Evolutionary conservation across 805 yeast species (phyloP).

Genomic region (Jamesozyma rosinii): DNA sequence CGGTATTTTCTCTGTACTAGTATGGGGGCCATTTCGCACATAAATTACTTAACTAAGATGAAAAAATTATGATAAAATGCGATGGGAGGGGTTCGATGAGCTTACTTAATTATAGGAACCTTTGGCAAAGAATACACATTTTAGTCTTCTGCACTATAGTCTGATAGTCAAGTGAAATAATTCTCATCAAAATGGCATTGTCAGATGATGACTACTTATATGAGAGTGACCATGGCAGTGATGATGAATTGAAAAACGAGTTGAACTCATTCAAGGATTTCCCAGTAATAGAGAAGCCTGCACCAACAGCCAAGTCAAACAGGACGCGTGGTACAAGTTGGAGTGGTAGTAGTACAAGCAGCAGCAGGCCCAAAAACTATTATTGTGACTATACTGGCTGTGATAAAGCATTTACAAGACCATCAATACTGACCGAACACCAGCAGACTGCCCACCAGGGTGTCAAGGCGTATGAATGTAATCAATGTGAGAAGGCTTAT

Average conservation of each 20-base stretch:
- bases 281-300: not conserved
- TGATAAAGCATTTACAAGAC: conserved; percentile 66
- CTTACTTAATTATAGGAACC: too few relatives aligned
- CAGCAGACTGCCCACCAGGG: conserved; percentile 60
- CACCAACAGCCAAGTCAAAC: not conserved
- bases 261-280: not conserved
- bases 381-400: conserved; percentile 60
- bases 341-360: conserved; percentile 2
- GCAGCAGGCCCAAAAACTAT: conserved; percentile 50
- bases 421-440: conserved; percentile 78
- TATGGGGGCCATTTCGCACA: too few relatives aligned
- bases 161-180: too few relatives aligned
- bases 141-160: too few relatives aligned
- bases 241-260: conserved; percentile 1
- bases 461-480: conserved; percentile 67
- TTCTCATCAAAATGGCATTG: not conserved
- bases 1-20: too few relatives aligned
- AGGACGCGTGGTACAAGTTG: not conserved
- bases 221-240: conserved; percentile 4
- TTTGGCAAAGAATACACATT: too few relatives aligned
- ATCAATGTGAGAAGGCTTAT: conserved; percentile 55
- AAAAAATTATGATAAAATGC: too few relatives aligned
- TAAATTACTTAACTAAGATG: too few relatives aligned
- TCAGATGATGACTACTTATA: conserved; percentile 1
- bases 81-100: too few relatives aligned